Conservation (phyloP, 2,329 filamentous ascomycete genomes). For the Colletotrichum destructivum region DNA sequence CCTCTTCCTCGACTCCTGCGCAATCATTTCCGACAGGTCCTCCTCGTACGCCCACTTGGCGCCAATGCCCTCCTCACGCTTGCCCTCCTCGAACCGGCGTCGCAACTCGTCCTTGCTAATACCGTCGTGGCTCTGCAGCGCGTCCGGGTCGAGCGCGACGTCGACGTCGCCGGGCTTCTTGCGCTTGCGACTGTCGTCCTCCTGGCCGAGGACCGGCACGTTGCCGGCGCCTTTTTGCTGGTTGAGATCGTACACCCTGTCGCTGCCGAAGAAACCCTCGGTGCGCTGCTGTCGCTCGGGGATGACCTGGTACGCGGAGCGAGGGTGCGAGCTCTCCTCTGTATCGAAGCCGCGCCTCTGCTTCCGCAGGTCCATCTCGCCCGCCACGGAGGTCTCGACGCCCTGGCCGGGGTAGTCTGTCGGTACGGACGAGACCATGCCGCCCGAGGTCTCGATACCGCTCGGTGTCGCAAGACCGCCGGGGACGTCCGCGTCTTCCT, state of each 20-base stretch:
- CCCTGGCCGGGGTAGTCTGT: conserved; percentile 82
- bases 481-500: conserved; percentile 72
- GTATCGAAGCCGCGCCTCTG: conserved; percentile 88
- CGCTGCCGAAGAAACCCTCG: conserved; percentile 96
- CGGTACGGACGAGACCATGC: conserved; percentile 84
- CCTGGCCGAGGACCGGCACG: conserved; percentile 83
- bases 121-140: conserved; percentile 80
- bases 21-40: conserved; percentile 96
- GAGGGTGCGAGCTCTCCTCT: conserved; percentile 81
- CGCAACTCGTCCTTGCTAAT: conserved; percentile 88
- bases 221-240: conserved; percentile 58
- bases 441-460: conserved; percentile 85
- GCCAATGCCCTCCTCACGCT: conserved; percentile 75
- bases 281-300: conserved; percentile 89
- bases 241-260: conserved; percentile 91
- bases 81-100: conserved; percentile 83
- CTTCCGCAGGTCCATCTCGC: conserved; percentile 94
- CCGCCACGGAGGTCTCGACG: conserved; percentile 81
- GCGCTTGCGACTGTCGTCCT: conserved; percentile 83
- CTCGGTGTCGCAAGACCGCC: conserved; percentile 81
- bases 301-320: conserved; percentile 89
- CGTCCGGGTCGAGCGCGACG: conserved; percentile 90
- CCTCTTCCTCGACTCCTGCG: conserved; percentile 90
- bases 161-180: conserved; percentile 98
- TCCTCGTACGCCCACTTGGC: conserved; percentile 84